Evolutionary conservation across 768 basidiomycete genomes (phyloP), one percentile per base, ranked within the genome.

Genomic region (Russula ochroleuca): DNA sequence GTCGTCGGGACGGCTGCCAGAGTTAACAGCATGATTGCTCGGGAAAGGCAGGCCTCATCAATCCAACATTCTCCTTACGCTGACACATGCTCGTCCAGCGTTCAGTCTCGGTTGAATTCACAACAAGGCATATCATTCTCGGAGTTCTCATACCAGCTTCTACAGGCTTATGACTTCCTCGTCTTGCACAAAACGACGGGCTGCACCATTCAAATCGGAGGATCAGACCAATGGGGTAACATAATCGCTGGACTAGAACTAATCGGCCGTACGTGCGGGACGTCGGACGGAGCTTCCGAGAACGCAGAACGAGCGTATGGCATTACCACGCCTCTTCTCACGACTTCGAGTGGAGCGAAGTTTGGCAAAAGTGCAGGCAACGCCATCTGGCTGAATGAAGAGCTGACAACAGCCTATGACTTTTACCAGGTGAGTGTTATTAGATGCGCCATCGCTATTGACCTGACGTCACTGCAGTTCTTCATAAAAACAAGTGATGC

Each of bases 161-260:
- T 99, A 31, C 97, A 99, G 76, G 97, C 94, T 13, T 92, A 94
- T 75, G 97, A 99, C 75, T 99, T 97, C 75, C 83, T 88, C 68
- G 78, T 86, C 69, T 80, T 99, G 10, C 77, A 89, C 72, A 78
- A 79, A 67, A 73, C 80, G 23, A 78, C 82, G 57, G 79, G 78
- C 5, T 98, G 96, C 74, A 82, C 83, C 15, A 83, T 97, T 48
- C 97, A 99, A 74, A 77, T 98, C 47, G 97, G 97, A 54, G 97
- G 97, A 11, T 95, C 94, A 0, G 97, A 99, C 73, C 97, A 99
- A 74, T 97, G 94, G 91, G 97, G 97, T 17, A 99, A 99, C 72
- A 98, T 99, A 67, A 76, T 96, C 35, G 90, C 92, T 31, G 97
- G 97, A 23, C 79, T 98, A 38, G 94, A 98, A 61, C 83, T 99